Evolutionary conservation across 805 yeast genomes (phyloP), one percentile per base, ranked within the genome.

Genomic region (Maudiozyma barnettii): DNA sequence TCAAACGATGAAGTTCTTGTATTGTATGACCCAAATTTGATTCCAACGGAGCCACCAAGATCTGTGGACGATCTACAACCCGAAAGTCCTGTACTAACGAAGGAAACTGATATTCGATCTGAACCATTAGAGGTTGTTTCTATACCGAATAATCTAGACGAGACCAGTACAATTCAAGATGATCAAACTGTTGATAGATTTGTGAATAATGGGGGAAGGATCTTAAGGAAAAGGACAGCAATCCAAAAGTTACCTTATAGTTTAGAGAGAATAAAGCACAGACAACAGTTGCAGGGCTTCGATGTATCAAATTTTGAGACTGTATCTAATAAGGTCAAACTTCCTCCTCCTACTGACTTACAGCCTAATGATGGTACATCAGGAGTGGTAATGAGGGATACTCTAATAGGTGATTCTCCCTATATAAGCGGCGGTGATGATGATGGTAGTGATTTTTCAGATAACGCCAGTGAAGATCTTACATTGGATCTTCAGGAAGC

Each of bases 161-260:
- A 37, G 5, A 23, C 23, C 19, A 16, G 13, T 19, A 7, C n/a
- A 26, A 41, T 22, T 13, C n/a, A 10, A 39, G 30, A 39, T 4
- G 4, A 41, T 18, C 4, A 8, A 5, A 21, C 33, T 22, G 16
- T 33, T 26, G 35, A 36, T 26, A 9, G 4, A 9, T 19, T 12
- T 23, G 19, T 16, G 8, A 22, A 26, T 18, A 13, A 3, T 20
- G 23, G 36, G 26, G 47, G 51, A 40, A 46, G 66, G 43, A 51
- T 55, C 12, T 43, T 64, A n/a, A 48, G 68, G 33, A 55, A 58
- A 45, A 53, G 68, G 30, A 63, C 54, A 22, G 67, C 67, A 1
- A 62, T 64, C n/a, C 68, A 64, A 45, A 59, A 56, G 42, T 56
- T 59, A 55, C 68, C 68, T 3, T 64, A 64, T 43, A 64, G 66